Conservation (phyloP, 2,329 filamentous ascomycete genomes). For the Remersonia thermophila region DNA sequence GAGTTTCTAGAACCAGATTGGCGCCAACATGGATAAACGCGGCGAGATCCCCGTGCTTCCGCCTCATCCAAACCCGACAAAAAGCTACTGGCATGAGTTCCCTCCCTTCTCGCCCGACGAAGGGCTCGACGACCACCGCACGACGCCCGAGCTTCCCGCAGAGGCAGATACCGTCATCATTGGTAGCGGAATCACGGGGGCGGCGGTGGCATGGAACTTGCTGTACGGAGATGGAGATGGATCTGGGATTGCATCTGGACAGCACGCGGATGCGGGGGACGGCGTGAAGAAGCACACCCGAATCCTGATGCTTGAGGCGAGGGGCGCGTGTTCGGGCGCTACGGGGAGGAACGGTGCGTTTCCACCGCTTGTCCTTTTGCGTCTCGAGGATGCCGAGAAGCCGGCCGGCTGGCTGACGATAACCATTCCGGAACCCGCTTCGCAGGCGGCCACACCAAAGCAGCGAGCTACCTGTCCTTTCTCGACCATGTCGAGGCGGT, state of each 20-base stretch:
- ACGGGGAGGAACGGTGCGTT: constrained; percentile 43
- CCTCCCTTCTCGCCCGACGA: constrained; percentile 28
- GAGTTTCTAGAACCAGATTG: neutral
- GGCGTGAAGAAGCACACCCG: neutral
- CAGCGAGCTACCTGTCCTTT: constrained; percentile 37
- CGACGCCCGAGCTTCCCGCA: constrained; percentile 36
- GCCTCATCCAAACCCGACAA: constrained; percentile 39
- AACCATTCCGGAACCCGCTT: too few relatives aligned
- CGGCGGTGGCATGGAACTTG: constrained; percentile 44
- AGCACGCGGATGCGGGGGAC: too few relatives aligned
- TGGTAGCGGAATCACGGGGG: constrained; percentile 53
- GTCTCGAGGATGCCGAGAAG: neutral
- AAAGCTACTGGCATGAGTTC: constrained; percentile 47
- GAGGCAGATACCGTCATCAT: constrained; percentile 48
- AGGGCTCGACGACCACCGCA: constrained; percentile 34
- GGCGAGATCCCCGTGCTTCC: constrained; percentile 24
- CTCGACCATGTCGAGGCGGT: constrained; percentile 30
- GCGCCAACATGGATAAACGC: constrained; percentile 26
- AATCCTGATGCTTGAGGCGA: constrained; percentile 51
- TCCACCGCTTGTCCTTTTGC: neutral
- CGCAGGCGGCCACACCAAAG: constrained; percentile 31
- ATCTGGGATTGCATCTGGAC: too few relatives aligned
- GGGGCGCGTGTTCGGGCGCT: constrained; percentile 53
- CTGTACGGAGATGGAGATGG: constrained; percentile 16
- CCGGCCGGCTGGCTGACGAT: neutral